Evolutionary conservation across 345 rosid species (phyloP).

Genomic region (Citrus inodora): DNA sequence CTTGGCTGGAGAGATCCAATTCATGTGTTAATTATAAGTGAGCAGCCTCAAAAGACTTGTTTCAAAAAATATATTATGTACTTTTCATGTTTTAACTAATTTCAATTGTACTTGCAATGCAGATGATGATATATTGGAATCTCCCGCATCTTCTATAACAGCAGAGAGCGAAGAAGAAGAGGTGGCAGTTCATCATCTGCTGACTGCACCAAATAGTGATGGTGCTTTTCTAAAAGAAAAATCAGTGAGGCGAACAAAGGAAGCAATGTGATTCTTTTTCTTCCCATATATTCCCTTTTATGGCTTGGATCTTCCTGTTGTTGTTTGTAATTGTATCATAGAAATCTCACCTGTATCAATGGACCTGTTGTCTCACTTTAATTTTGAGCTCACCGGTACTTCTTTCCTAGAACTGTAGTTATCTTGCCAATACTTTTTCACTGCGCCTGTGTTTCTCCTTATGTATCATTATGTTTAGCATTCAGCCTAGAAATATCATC

Average conservation of each 20-base stretch:
- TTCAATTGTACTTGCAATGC: conserved; percentile 11
- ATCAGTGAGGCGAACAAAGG: conserved; percentile 67
- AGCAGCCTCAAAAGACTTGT: neutral
- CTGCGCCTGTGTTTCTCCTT: conserved; percentile 1
- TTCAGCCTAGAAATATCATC: conserved; percentile 6
- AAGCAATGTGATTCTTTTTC: conserved; percentile 25
- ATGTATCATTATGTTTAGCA: conserved; percentile 7
- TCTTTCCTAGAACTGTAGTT: neutral
- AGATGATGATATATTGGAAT: conserved; percentile 56
- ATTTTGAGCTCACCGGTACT: neutral
- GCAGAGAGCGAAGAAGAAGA: conserved; percentile 70
- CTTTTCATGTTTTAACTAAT: neutral
- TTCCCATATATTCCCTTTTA: neutral
- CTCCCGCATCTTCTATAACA: conserved; percentile 52
- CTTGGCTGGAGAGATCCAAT: neutral
- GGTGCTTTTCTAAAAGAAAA: conserved; percentile 62
- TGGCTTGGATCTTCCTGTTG: conserved; percentile 7
- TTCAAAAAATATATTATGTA: neutral
- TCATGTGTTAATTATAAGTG: neutral
- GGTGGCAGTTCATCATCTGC: conserved; percentile 65
- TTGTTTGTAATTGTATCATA: conserved; percentile 14
- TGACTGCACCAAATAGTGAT: conserved; percentile 54
- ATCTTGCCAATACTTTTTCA: conserved; percentile 4
- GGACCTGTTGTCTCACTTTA: neutral
- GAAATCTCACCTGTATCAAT: conserved; percentile 7